Conservation (phyloP, 1,284 basidiomycete species). For the Uromyces viciae-fabae region DNA sequence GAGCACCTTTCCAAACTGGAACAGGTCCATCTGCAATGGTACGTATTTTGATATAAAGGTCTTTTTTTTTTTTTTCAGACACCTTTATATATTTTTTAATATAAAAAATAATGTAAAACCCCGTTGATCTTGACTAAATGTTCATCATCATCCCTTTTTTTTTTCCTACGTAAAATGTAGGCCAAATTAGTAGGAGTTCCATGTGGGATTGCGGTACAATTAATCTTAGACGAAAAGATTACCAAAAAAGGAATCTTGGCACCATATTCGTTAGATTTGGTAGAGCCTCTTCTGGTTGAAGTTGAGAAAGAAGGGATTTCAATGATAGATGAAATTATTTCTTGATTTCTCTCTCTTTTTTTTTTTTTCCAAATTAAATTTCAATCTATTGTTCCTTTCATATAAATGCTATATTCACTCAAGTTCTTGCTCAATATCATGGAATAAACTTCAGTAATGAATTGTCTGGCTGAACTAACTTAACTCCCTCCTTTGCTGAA, state of each 20-base stretch:
- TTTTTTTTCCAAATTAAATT: too few species aligned
- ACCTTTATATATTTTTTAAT: background rate
- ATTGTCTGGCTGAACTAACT: too few species aligned
- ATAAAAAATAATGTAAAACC: background rate
- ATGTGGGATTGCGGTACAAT: slow-evolving; percentile 77
- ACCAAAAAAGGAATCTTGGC: slow-evolving; percentile 75
- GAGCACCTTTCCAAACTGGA: slow-evolving; percentile 61
- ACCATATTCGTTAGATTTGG: slow-evolving; percentile 69
- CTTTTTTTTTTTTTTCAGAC: too few species aligned
- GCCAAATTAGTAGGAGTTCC: slow-evolving; percentile 74
- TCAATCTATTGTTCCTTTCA: too few species aligned
- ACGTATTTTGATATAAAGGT: too few species aligned
- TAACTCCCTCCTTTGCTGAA: too few species aligned
- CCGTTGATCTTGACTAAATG: background rate
- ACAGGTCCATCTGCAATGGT: slow-evolving; percentile 91
- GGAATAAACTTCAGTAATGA: too few species aligned
- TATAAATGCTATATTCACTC: too few species aligned
- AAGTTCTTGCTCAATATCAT: too few species aligned
- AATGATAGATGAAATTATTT: slow-evolving; percentile 39
- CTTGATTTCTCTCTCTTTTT: background rate
- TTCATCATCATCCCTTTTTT: background rate
- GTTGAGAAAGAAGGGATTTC: slow-evolving; percentile 75
- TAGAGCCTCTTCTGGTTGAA: slow-evolving; percentile 70
- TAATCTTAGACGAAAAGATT: slow-evolving; percentile 63
- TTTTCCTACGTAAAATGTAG: background rate